A percentile compares a stretch with the other conserved stretches of the same genome.
Evolutionary conservation across 2,329 filamentous ascomycete species (phyloP).

Genomic region (Davidsoniella australis): DNA sequence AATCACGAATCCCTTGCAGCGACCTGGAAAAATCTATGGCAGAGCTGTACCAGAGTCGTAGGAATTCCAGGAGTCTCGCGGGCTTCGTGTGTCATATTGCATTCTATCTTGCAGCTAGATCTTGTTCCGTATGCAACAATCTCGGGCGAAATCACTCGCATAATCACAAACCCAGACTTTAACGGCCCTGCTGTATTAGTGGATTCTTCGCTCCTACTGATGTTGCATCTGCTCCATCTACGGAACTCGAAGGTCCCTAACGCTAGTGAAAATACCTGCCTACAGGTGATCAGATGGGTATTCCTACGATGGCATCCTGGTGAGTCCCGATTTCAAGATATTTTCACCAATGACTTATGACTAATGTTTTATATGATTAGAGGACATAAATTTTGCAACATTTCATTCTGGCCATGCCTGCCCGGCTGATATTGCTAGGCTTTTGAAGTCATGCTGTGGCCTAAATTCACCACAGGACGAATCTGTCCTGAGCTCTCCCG

Average conservation of each 20-base stretch:
- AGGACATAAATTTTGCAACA: constrained; percentile 49
- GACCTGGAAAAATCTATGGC: constrained; percentile 61
- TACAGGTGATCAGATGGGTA: constrained; percentile 65
- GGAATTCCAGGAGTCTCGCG: constrained; percentile 56
- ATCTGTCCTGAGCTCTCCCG: constrained; percentile 23
- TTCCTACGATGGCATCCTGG: constrained; percentile 69
- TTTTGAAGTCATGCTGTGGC: constrained; percentile 56
- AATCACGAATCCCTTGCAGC: constrained; percentile 5
- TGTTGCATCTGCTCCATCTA: constrained; percentile 50
- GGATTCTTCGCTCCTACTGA: constrained; percentile 63
- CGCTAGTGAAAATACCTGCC: constrained; percentile 48
- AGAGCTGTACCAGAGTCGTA: constrained; percentile 52
- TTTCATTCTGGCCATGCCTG: constrained; percentile 46
- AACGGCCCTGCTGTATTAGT: constrained; percentile 63
- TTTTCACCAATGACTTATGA: not conserved
- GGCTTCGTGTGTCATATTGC: constrained; percentile 57
- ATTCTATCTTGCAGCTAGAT: constrained; percentile 45
- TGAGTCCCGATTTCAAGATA: constrained; percentile 25
- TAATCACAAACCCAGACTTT: constrained; percentile 61
- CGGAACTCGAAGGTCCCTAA: constrained; percentile 52
- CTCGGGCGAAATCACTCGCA: constrained; percentile 51
- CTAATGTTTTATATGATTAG: constrained; percentile 22
- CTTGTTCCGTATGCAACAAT: constrained; percentile 52
- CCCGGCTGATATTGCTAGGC: constrained; percentile 46
- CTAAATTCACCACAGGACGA: constrained; percentile 19